Conservation (phyloP, 345 rosid species). For the Cochlearia excelsa region DNA sequence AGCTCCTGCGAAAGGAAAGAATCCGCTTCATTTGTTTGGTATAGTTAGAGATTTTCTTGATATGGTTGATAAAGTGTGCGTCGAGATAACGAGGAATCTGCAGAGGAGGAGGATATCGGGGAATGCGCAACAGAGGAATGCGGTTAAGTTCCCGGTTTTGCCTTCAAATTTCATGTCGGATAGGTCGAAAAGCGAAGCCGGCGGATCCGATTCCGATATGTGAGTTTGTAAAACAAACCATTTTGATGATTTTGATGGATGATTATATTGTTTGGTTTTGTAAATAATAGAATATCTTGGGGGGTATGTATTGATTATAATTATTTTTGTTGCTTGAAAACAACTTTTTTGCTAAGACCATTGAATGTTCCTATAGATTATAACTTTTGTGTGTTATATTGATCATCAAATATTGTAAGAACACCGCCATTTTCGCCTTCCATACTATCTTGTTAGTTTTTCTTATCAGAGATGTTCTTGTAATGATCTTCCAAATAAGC, state of each 20-base stretch:
- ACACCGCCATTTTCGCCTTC: too few relatives aligned
- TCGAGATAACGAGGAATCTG: constrained; percentile 50
- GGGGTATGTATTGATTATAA: too few relatives aligned
- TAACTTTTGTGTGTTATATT: too few relatives aligned
- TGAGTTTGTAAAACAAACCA: constrained; percentile 25
- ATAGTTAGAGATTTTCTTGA: constrained; percentile 75
- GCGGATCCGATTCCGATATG: constrained; percentile 45
- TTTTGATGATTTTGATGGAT: too few relatives aligned
- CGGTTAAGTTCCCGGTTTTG: constrained; percentile 60
- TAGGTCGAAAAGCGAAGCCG: constrained; percentile 39
- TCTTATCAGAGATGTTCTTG: constrained; percentile 81
- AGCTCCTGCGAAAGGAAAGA: constrained; percentile 46
- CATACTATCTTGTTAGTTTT: constrained; percentile 7
- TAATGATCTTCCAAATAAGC: constrained; percentile 98
- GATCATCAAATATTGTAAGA: too few relatives aligned
- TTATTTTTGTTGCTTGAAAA: too few relatives aligned
- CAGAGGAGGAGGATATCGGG: constrained; percentile 44
- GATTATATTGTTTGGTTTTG: too few relatives aligned
- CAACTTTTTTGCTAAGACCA: too few relatives aligned
- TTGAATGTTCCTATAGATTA: too few relatives aligned
- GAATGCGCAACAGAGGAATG: constrained; percentile 12
- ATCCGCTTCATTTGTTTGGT: constrained; percentile 53
- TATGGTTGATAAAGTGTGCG: constrained; percentile 70
- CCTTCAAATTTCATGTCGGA: constrained; percentile 57
- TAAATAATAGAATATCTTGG: too few relatives aligned